Percentiles rank a stretch among this genome's conserved stretches.
Evolutionary conservation across 306 rosid genomes (phyloP).

Genomic region (Medicago truncatula): MtrunA17r5.0-ANR NC_053045.1:30436501-30437000

Average conservation of each 20-base stretch:
- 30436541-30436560: too few relatives aligned
- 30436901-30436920: constrained; percentile 37
- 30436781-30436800: not conserved
- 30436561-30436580: too few relatives aligned
- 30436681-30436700: too few relatives aligned
- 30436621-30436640: too few relatives aligned
- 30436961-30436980: constrained; percentile 38
- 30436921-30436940: constrained; percentile 1
- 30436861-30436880: constrained; percentile 49
- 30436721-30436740: not conserved
- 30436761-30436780: not conserved
- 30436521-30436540: too few relatives aligned
- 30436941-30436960: constrained; percentile 56
- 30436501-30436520: too few relatives aligned
- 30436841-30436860: constrained; percentile 54
- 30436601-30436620: too few relatives aligned
- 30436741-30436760: constrained; percentile 23
- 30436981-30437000: constrained; percentile 47
- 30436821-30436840: constrained; percentile 59
- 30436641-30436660: too few relatives aligned
- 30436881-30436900: constrained; percentile 18
- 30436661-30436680: too few relatives aligned
- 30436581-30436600: too few relatives aligned
- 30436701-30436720: too few relatives aligned
- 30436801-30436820: constrained; percentile 34